phyloP scores from a whole-genome alignment of 441 rosid genomes.

The Aquilaria agallochum region DNA sequence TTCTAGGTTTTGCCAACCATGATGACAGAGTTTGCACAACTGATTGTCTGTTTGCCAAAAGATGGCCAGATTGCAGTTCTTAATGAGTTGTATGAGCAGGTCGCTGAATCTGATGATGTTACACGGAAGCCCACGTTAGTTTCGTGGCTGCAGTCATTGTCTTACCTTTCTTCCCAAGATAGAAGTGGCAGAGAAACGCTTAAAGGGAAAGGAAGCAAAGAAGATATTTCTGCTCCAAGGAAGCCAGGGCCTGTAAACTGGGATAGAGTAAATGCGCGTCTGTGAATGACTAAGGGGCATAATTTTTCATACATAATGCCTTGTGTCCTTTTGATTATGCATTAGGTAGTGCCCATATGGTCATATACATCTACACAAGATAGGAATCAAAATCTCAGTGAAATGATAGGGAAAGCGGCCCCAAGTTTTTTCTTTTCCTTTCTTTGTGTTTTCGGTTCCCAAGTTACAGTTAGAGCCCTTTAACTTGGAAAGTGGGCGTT shows the following conservation, averaged over 20 bases:
- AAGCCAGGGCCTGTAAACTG: slow-evolving; percentile 16
- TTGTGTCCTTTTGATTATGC: too few relatives aligned
- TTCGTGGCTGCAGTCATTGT: slow-evolving; percentile 91
- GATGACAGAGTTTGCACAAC: slow-evolving; percentile 72
- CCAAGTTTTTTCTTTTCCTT: too few relatives aligned
- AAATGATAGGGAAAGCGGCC: not conserved
- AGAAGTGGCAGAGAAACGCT: slow-evolving; percentile 20
- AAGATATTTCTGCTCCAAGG: slow-evolving; percentile 18
- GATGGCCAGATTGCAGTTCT: slow-evolving; percentile 69
- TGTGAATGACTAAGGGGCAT: slow-evolving; percentile 33
- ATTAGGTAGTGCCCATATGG: not conserved
- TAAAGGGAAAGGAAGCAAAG: slow-evolving; percentile 19
- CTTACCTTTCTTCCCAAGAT: slow-evolving; percentile 60
- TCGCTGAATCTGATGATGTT: slow-evolving; percentile 92
- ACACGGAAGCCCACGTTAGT: slow-evolving; percentile 83
- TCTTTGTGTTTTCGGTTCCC: too few relatives aligned
- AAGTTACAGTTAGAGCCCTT: too few relatives aligned
- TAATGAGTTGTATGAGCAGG: slow-evolving; percentile 62
- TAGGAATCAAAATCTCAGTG: not conserved
- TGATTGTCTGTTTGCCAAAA: slow-evolving; percentile 54
- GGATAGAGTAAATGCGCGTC: slow-evolving; percentile 40
- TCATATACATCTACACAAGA: too few relatives aligned
- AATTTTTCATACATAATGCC: not conserved
- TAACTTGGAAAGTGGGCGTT: too few relatives aligned
- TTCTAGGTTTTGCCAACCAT: slow-evolving; percentile 62